Evolutionary conservation across 768 basidiomycete species (phyloP), one percentile per base, ranked within the genome.

Genomic region (Termitomyces sp.): DNA sequence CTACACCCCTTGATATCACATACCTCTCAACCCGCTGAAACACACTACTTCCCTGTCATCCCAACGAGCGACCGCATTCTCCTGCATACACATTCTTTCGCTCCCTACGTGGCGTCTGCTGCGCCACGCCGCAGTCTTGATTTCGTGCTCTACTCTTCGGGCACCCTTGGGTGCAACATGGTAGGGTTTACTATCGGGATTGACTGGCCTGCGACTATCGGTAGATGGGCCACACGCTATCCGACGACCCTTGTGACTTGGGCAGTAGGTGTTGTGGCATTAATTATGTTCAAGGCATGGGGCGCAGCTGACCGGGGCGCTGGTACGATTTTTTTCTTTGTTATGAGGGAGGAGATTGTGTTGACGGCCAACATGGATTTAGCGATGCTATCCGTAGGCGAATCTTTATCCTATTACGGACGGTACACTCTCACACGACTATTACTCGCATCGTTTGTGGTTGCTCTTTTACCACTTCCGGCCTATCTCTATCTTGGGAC

Each of bases 221-320:
- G 91, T 2, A 80, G 90, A 40, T 81, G 85, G 71, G 85, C 87
- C 1, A 76, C 86, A 18, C 80, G 96, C 24, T 98, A 93, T 74
- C 82, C 89, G 51, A 88, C 85, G 36, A 86, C 87, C 2, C 67
- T 91, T 0, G 76, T 88, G 3, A 82, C 83, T 32, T 97, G 95
- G 90, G 79, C 86, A 2, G 75, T 89, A 2, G 93, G 90, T 4
- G 73, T 92, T n/a, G 83, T 86, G 1, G 77, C 82, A 4, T 65
- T 91, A 16, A 67, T 88, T 0, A 58, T 90, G 22, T 87, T 83
- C 65, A 72, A 79, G 38, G 81, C 79, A 7, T 87, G 83, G 84
- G 71, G 70, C n/a, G 59, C 64, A 45, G 66, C 67, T 36, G 78
- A 79, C 58, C 58, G 63, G 36, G 67, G 63, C 40, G 68, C 73